Base-by-base conservation (phyloP, 495 filamentous ascomycete genomes). In the Tuber calosporum region DNA sequence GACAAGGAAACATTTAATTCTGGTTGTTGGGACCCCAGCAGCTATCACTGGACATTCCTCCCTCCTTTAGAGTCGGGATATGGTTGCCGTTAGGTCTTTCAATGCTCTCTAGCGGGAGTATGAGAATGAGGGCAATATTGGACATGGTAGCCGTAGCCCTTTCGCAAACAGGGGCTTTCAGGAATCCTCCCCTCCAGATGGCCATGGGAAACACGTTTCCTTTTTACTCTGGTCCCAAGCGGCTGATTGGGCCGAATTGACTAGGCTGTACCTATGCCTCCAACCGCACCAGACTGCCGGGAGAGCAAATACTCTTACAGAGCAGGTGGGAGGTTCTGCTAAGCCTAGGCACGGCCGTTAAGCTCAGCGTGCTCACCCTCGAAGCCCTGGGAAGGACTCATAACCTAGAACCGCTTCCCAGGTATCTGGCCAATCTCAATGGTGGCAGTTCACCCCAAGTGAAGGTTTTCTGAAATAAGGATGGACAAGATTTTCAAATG, bases 221-320 rank as follows among this genome's bases (percentile, higher is more conserved):
- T 48, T 53, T 41, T 72, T 72, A 72, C 70, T 67, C 70, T 72
- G 70, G 70, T 42, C 53, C 70, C 38, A 72, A n/a, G 22, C 38
- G 53, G 70, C 53, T 67, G 20, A 67, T 4, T 62, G 26, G 26
- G 9, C 53, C 3, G 53, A 34, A 11, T 30, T 62, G 9, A 1
- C 53, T 17, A 5, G 26, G 2, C n/a, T 62, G 11, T 62, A 17
- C 53, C 53, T 34, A 26, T 62, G 53, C 26, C 53, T 30, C 53
- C 34, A 62, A 62, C 26, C 53, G 53, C 26, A 34, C 53, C 53
- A 62, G n/a, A 34, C 53, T 62, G 11, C 13, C 13, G 53, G 48
- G 53, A 30, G 34, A 62, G 53, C 3, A 17, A 34, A 6, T 62
- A 34, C n/a, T 30, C 0, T 5, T 30, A 4, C 13, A 3, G 53